phyloP scores from a whole-genome alignment of 179 eudicot species.

The Heliamphora pulchella region DNA sequence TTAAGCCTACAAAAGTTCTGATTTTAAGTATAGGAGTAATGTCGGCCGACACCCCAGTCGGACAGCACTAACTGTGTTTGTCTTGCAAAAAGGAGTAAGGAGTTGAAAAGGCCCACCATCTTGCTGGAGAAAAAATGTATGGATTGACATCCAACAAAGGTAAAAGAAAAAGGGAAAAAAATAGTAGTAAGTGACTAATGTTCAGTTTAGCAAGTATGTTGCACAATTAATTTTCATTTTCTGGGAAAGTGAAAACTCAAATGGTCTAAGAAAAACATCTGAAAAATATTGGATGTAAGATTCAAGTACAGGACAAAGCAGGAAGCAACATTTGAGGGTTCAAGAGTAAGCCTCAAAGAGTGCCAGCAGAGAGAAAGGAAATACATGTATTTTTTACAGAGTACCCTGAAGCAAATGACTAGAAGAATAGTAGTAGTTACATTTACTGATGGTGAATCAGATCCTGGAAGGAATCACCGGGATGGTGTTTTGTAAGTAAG shows the following conservation, averaged over 20 bases:
- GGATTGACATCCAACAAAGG: too few relatives aligned
- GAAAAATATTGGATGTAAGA: not conserved
- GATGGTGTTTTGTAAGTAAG: slow-evolving; percentile 69
- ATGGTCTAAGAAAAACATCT: not conserved
- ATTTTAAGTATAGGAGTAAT: too few relatives aligned
- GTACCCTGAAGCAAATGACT: not conserved
- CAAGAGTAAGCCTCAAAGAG: slow-evolving; percentile 9
- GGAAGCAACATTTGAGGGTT: not conserved
- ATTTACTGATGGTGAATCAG: slow-evolving; percentile 26
- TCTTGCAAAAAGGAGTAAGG: too few relatives aligned
- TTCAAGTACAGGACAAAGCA: slow-evolving; percentile 1
- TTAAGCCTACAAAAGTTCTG: too few relatives aligned
- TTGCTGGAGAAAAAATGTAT: too few relatives aligned
- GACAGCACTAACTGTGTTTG: too few relatives aligned
- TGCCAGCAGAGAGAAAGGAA: slow-evolving; percentile 7
- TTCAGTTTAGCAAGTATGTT: not conserved
- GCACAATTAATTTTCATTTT: not conserved
- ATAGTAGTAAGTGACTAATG: too few relatives aligned
- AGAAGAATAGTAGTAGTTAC: not conserved
- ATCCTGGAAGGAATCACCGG: slow-evolving; percentile 93
- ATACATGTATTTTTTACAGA: slow-evolving; percentile 9
- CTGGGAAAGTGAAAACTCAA: not conserved
- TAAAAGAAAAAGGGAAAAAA: too few relatives aligned
- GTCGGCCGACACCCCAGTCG: too few relatives aligned
- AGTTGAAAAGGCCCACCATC: too few relatives aligned